Percentiles rank a stretch among this genome's conserved stretches.
Conservation (phyloP, 2,329 filamentous ascomycete species). For the Pestalotiopsis sp. region DNA sequence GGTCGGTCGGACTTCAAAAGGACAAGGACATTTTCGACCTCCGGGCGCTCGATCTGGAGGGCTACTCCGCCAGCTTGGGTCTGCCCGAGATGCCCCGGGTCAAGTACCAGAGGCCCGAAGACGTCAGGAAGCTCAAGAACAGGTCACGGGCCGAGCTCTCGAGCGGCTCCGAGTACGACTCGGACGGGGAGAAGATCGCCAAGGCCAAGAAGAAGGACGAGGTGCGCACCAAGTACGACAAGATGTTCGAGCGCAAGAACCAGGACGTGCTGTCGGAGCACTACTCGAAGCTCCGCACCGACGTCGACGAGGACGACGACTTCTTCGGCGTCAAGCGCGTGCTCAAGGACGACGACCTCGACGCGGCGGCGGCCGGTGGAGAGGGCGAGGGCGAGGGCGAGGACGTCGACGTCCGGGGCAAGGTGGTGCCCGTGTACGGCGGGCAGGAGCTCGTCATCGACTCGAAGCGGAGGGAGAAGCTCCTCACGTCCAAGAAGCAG, state of each 20-base stretch:
- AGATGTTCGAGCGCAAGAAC: slow-evolving; percentile 97
- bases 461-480: slow-evolving; percentile 92
- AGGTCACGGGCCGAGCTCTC: slow-evolving; percentile 67
- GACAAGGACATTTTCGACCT: slow-evolving; percentile 92
- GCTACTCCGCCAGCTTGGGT: slow-evolving; percentile 81
- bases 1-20: slow-evolving; percentile 83
- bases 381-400: slow-evolving; percentile 44
- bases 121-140: slow-evolving; percentile 86
- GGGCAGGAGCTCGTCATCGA: slow-evolving; percentile 81
- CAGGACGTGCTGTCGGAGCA: slow-evolving; percentile 95
- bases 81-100: slow-evolving; percentile 91
- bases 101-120: slow-evolving; percentile 88
- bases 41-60: slow-evolving; percentile 80
- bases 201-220: slow-evolving; percentile 66
- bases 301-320: slow-evolving; percentile 68
- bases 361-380: slow-evolving; percentile 51
- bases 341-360: slow-evolving; percentile 71
- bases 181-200: slow-evolving; percentile 54
- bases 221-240: slow-evolving; percentile 92
- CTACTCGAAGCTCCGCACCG: slow-evolving; percentile 81
- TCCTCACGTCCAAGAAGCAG: slow-evolving; percentile 94
- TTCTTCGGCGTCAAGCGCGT: slow-evolving; percentile 90
- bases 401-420: slow-evolving; percentile 46
- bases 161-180: slow-evolving; percentile 61
- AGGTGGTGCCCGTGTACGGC: slow-evolving; percentile 68